A percentile compares a stretch with the other conserved stretches of the same genome.
phyloP scores from a whole-genome alignment of 257 asterid species.

The Cordia subcordata region DNA sequence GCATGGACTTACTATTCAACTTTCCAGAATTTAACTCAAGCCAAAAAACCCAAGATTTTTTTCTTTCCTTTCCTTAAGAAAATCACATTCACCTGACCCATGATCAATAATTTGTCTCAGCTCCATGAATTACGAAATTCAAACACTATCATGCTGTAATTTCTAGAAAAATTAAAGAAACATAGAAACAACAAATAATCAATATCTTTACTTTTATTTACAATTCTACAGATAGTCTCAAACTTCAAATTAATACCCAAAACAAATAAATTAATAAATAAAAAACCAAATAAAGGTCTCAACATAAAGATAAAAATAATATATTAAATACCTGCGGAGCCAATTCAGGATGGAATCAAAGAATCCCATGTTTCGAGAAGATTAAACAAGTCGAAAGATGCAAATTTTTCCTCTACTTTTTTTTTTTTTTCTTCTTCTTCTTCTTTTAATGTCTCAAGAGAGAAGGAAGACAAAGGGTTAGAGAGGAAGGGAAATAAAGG shows the following conservation, averaged over 20 bases:
- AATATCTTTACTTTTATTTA: too few relatives aligned
- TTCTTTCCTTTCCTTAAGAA: too few relatives aligned
- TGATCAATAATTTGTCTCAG: too few relatives aligned
- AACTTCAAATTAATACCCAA: not conserved
- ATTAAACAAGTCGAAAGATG: conserved; percentile 9
- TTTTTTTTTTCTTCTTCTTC: not conserved
- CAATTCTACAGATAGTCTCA: too few relatives aligned
- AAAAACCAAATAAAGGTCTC: not conserved
- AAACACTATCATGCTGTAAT: too few relatives aligned
- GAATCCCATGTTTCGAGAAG: conserved; percentile 50
- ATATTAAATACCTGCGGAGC: conserved; percentile 60
- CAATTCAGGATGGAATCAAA: conserved; percentile 82
- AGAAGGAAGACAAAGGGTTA: conserved; percentile 10
- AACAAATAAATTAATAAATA: not conserved
- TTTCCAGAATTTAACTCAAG: too few relatives aligned
- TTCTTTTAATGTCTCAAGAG: conserved; percentile 14
- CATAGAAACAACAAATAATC: conserved; percentile 2
- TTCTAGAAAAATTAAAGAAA: not conserved
- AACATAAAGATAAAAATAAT: not conserved
- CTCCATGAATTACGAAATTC: too few relatives aligned
- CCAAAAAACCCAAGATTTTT: too few relatives aligned
- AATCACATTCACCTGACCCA: too few relatives aligned
- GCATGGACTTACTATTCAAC: too few relatives aligned
- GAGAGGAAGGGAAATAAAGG: not conserved
- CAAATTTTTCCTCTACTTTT: too few relatives aligned